Evolutionary conservation across 1,139 yeast genomes (phyloP).

Genomic region (Meyerozyma carpophila): DNA sequence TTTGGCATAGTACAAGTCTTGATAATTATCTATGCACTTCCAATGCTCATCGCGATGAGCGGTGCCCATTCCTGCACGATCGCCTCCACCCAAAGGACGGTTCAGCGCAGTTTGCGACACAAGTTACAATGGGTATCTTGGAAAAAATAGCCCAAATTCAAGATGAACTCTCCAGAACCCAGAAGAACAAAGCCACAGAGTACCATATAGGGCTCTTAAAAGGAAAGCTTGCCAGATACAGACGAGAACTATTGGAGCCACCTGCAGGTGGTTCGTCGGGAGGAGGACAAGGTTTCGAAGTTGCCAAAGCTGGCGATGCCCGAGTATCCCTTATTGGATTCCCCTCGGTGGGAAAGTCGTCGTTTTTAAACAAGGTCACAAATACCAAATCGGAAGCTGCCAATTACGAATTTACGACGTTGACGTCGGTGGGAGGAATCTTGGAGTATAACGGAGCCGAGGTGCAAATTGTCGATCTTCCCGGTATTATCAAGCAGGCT

Average conservation of each 20-base stretch:
- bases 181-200: constrained; percentile 96
- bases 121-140: not conserved
- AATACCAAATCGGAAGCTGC: constrained; percentile 94
- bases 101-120: not conserved
- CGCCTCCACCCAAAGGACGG: not conserved
- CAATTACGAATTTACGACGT: constrained; percentile 89
- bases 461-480: constrained; percentile 91
- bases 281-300: constrained; percentile 92
- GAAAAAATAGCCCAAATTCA: constrained; percentile 89
- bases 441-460: constrained; percentile 94
- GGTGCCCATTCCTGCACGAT: not conserved
- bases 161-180: constrained; percentile 91
- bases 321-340: constrained; percentile 93
- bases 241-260: constrained; percentile 89
- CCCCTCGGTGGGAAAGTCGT: constrained; percentile 96
- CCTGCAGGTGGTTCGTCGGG: constrained; percentile 70
- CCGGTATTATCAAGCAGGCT: constrained; percentile 97
- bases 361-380: constrained; percentile 80
- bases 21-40: not conserved
- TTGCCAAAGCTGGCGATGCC: constrained; percentile 93
- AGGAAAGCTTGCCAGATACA: constrained; percentile 91
- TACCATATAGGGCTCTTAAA: constrained; percentile 90
- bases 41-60: not conserved
- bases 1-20: not conserved
- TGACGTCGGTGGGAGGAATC: constrained; percentile 95